Evolutionary conservation across 192 early-diverging fungal species (phyloP), one percentile per base, ranked within the genome.

Genomic region (Backusella australiensis): DNA sequence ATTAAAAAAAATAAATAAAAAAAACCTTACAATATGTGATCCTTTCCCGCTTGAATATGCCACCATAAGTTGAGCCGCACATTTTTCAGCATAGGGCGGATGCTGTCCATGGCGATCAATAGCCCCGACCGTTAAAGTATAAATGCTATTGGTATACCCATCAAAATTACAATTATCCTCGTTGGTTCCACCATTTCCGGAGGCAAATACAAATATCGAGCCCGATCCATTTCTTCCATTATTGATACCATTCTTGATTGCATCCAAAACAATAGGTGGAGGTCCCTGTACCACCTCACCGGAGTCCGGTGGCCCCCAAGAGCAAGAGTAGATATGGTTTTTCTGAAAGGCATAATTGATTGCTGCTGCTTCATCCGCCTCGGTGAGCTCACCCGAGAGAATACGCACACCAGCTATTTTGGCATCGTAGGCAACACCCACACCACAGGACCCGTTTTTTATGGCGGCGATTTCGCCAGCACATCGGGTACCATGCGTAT

Each of bases 161-260:
- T 98, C 96, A 85, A 91, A 95, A 81, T 98, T 98, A 85, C 97
- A 99, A 83, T 99, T 96, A 73, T 99, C 97, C 34, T 86, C 85
- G 5, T 67, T 76, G 1, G 83, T 79, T 0, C 93, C 96, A 29
- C 97, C 97, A 73, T 99, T 98, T 38, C 97, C 97, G 1, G 93
- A 91, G 0, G 96, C 97, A 87, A 99, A 99, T 11, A 99, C 95
- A 82, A 87, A 99, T n/a, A 99, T 89, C 6, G 93, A 94, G 11
- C 97, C 97, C 42, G 89, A 86, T 12, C 96, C 97, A 6, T 83
- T 79, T 17, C 98, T 86, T 0, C 98, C 97, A 9, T 95, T 92
- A 6, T 86, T 79, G 29, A 97, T 88, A n/a, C 98, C 98, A 63
- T 96, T 95, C 34, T 90, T 73, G n/a, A 99, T 91, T 2, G 98